Evolutionary conservation across 2,329 filamentous ascomycete species (phyloP).

Genomic region (Ophiocordyceps unilateralis): DNA sequence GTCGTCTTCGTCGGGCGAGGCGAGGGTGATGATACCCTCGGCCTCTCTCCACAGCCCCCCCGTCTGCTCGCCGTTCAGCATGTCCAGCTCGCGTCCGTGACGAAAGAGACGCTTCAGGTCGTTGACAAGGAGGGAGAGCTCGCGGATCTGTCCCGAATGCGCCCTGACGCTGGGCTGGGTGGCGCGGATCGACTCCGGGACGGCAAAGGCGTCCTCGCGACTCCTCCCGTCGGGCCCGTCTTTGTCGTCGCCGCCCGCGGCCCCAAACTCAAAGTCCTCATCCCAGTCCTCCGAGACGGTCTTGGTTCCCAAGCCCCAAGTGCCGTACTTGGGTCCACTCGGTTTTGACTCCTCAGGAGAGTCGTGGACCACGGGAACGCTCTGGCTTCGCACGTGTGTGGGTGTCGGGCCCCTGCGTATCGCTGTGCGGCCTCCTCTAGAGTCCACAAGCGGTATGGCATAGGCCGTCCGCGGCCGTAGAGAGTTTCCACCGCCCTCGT

Average conservation of each 20-base stretch:
- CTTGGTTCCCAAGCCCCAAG: slow-evolving; percentile 67
- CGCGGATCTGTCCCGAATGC: slow-evolving; percentile 68
- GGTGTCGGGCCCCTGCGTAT: slow-evolving; percentile 51
- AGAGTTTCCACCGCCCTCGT: slow-evolving; percentile 37
- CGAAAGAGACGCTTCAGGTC: slow-evolving; percentile 64
- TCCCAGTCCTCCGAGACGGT: slow-evolving; percentile 78
- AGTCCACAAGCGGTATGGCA: slow-evolving; percentile 55
- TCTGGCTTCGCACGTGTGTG: slow-evolving; percentile 63
- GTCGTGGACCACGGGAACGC: slow-evolving; percentile 58
- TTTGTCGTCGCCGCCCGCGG: slow-evolving; percentile 27
- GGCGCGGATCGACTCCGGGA: slow-evolving; percentile 64
- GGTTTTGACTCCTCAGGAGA: slow-evolving; percentile 34
- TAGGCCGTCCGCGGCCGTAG: slow-evolving; percentile 58
- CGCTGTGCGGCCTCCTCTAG: slow-evolving; percentile 49
- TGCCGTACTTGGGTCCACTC: slow-evolving; percentile 55
- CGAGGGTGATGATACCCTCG: slow-evolving; percentile 75
- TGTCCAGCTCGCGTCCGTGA: slow-evolving; percentile 49
- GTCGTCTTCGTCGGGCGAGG: slow-evolving; percentile 46
- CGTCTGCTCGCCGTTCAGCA: slow-evolving; percentile 41
- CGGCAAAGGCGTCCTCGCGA: slow-evolving; percentile 15
- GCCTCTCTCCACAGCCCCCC: slow-evolving; percentile 64
- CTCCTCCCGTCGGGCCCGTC: slow-evolving; percentile 18
- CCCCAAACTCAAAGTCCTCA: slow-evolving; percentile 67
- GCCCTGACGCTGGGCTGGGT: slow-evolving; percentile 69
- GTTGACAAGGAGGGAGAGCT: slow-evolving; percentile 67